These are phyloP conservation scores for Metroxylon sagu DNA, from an alignment of 176 grass and related monocot species.

Conservation along the genomic window DNA sequence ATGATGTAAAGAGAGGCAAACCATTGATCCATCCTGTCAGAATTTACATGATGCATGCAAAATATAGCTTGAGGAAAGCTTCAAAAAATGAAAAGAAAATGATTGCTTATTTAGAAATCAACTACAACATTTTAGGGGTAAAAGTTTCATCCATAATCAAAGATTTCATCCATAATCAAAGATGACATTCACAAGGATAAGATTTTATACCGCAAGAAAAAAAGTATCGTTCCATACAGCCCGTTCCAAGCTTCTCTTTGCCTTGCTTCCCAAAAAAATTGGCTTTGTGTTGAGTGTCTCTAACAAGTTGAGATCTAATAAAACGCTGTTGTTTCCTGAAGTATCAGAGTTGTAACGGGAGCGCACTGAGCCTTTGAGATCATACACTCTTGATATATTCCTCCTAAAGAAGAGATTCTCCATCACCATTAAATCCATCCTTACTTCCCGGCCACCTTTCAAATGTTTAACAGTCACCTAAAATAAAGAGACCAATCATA, in stretches of 20 bases:
- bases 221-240: conserved; percentile 89
- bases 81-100: too few species aligned
- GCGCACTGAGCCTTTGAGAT: conserved; percentile 76
- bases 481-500: conserved; percentile 16
- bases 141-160: too few species aligned
- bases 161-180: background rate
- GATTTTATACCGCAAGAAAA: conserved; percentile 70
- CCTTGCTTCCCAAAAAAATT: conserved; percentile 64
- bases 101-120: too few species aligned
- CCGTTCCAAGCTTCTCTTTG: conserved; percentile 65
- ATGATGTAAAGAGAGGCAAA: too few species aligned
- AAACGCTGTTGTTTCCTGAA: conserved; percentile 65
- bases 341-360: conserved; percentile 82
- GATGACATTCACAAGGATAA: background rate
- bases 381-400: conserved; percentile 74
- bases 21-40: too few species aligned
- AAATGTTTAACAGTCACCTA: conserved; percentile 66
- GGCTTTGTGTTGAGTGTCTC: conserved; percentile 64
- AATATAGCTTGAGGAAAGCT: too few species aligned
- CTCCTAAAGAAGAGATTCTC: conserved; percentile 81
- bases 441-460: conserved; percentile 70
- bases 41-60: too few species aligned
- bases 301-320: conserved; percentile 85
- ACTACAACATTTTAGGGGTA: too few species aligned
- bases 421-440: conserved; percentile 93